These are phyloP conservation scores for Infundibulicybe gibba DNA, from an alignment of 768 basidiomycete genomes.

Conservation along the genomic window DNA sequence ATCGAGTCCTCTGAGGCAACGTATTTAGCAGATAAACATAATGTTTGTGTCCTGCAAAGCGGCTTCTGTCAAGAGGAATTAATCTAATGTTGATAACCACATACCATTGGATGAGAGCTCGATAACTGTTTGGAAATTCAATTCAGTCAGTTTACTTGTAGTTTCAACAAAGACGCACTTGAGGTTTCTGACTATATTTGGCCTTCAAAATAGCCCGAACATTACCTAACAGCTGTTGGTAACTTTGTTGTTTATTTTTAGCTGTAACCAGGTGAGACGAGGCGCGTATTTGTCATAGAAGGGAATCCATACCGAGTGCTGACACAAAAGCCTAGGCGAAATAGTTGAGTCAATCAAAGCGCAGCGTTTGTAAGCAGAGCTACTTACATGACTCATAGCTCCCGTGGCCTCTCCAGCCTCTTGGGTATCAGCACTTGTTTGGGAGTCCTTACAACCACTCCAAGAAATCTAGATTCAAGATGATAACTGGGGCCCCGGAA, in stretches of 20 bases:
- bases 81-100: constrained; percentile 8
- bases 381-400: constrained; percentile 74
- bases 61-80: neutral
- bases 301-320: constrained; percentile 39
- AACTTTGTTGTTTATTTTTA: constrained; percentile 39
- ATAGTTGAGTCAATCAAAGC: neutral
- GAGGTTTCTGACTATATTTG: constrained; percentile 42
- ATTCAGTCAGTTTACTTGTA: constrained; percentile 16
- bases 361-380: neutral
- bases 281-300: neutral
- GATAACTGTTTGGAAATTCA: constrained; percentile 22
- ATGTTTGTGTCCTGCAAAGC: constrained; percentile 29
- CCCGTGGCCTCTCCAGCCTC: constrained; percentile 68
- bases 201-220: constrained; percentile 33
- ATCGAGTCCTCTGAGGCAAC: neutral
- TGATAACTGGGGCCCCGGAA: neutral
- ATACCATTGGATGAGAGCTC: constrained; percentile 39
- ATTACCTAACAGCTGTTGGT: constrained; percentile 35
- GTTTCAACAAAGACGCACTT: constrained; percentile 25
- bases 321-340: constrained; percentile 50
- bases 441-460: constrained; percentile 78
- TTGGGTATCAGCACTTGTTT: constrained; percentile 77
- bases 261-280: constrained; percentile 23
- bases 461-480: constrained; percentile 60
- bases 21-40: constrained; percentile 31